Percentiles rank a stretch among this genome's conserved stretches.
phyloP scores from a whole-genome alignment of 768 basidiomycete species.

The Mycena leptocephala region DNA sequence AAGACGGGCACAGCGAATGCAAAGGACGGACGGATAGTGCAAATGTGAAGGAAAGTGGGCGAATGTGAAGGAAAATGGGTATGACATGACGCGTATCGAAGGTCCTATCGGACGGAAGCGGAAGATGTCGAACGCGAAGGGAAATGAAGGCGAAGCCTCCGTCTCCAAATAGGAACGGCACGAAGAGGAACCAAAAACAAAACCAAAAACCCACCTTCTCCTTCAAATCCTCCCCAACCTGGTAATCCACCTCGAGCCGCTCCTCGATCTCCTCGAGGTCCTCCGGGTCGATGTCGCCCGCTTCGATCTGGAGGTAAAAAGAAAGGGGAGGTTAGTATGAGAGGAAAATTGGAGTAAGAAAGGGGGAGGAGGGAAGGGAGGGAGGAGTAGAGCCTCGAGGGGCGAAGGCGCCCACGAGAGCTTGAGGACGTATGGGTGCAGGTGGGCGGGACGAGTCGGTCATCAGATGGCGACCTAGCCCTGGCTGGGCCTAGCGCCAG shows the following conservation, averaged over 20 bases:
- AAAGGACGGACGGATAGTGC: not conserved
- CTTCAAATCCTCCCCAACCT: slow-evolving; percentile 98
- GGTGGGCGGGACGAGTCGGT: no score
- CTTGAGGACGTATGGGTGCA: no score
- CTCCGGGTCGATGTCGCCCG: slow-evolving; percentile 60
- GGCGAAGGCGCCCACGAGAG: no score
- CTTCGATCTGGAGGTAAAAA: slow-evolving; percentile 69
- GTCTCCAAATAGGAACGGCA: no score
- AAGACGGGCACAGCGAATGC: not conserved
- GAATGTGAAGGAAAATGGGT: no score
- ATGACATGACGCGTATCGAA: no score
- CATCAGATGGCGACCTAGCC: no score
- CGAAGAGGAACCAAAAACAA: not conserved
- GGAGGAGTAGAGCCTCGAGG: no score
- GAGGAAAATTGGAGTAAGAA: slow-evolving; percentile 71
- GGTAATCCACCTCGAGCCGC: slow-evolving; percentile 96
- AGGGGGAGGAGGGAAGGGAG: not conserved
- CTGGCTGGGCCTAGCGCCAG: no score
- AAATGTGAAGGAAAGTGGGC: not conserved
- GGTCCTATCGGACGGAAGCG: no score
- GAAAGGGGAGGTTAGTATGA: slow-evolving; percentile 47
- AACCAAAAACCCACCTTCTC: slow-evolving; percentile 78
- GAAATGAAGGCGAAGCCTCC: no score
- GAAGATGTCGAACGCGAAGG: not conserved
- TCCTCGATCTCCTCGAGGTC: slow-evolving; percentile 94